Evolutionary conservation across 1,139 yeast species (phyloP), one percentile per base, ranked within the genome.

Genomic region (Kodamaea ohmeri): DNA sequence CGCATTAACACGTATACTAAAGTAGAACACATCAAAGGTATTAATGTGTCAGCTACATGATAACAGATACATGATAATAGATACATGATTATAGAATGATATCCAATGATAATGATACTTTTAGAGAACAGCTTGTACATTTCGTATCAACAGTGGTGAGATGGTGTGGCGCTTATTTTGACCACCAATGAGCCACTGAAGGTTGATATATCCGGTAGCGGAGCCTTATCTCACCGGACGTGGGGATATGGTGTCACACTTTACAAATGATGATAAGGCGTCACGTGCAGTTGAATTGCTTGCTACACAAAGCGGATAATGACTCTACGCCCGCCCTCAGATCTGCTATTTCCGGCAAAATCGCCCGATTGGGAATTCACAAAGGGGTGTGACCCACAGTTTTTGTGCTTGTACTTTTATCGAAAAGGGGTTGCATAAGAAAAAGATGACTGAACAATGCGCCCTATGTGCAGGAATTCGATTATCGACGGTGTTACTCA

Each of bases 381-480:
- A 4, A 29, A 29, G 18, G 12, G 32, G 32, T 27, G 32, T 29
- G 32, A 29, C 32, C 32, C 5, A 4, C 12, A 12, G 24, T 29
- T 29, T 27, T 27, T 27, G 30, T 27, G 30, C 26, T 24, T 24
- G 26, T 24, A 6, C 26, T n/a, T 7, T 7, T 18, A 26, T 30
- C 22, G 13, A 25, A 35, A 35, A 35, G 37, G 37, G 37, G 37
- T 21, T 8, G 21, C 11, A 6, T 12, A 27, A n/a, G 21, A 33
- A 36, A 35, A 36, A 19, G 30, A 34, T 37, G 40, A 37, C 37
- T 34, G 36, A 37, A 21, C 12, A 12, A 27, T 4, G n/a, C 9
- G 20, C 18, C 20, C 28, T 35, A n/a, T 35, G 20, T 37, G 40
- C 36, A 37, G 36, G 36, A 22, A 5, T 14, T 12, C 6, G n/a